Percentiles rank a stretch among this genome's conserved stretches.
phyloP scores from a whole-genome alignment of 164 flowering plant species.

The Nymphaea thermarum region DNA sequence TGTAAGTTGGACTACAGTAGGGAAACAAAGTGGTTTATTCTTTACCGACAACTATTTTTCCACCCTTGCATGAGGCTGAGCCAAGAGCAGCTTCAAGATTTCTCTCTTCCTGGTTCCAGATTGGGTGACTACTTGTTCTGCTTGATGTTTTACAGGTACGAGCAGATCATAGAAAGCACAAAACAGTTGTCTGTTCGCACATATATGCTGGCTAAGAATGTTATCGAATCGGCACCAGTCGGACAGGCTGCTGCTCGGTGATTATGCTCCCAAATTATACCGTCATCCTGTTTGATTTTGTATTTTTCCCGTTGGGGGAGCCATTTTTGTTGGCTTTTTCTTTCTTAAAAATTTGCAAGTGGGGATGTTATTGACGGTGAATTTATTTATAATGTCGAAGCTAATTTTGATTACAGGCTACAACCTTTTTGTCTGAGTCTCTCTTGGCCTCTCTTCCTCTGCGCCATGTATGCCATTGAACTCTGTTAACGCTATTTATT shows the following conservation, averaged over 20 bases:
- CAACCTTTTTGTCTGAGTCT: too few species aligned
- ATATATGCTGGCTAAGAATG: slow-evolving; percentile 58
- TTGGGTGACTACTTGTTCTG: not conserved
- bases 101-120: not conserved
- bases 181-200: slow-evolving; percentile 71
- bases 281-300: not conserved
- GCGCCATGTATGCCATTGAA: too few species aligned
- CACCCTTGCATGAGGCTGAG: not conserved
- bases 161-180: slow-evolving; percentile 85
- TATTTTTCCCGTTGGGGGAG: not conserved
- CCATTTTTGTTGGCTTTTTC: not conserved
- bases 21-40: not conserved
- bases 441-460: too few species aligned
- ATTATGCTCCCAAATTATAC: not conserved
- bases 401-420: not conserved
- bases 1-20: slow-evolving; percentile 40
- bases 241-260: slow-evolving; percentile 25
- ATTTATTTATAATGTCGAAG: not conserved
- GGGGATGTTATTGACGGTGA: not conserved
- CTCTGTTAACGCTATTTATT: too few species aligned
- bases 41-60: not conserved
- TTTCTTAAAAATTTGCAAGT: not conserved
- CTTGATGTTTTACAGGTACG: slow-evolving; percentile 41
- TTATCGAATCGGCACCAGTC: slow-evolving; percentile 53
- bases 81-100: not conserved